These are phyloP conservation scores for Acacia melanoxylon DNA, from an alignment of 306 rosid genomes.

Conservation along the genomic window DNA sequence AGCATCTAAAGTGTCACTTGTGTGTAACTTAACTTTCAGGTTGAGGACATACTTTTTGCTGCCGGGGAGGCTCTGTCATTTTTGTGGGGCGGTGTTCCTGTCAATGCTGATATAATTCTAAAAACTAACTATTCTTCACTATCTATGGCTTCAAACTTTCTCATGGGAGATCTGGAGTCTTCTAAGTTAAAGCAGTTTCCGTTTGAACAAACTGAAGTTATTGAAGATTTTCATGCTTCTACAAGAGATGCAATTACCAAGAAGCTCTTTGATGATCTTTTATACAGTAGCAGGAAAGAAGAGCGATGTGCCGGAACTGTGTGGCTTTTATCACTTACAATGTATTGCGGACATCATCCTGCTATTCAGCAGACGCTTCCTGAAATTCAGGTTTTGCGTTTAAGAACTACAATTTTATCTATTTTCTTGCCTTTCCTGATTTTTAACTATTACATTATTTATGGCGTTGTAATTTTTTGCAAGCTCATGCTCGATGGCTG, in stretches of 20 bases:
- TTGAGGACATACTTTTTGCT: conserved; percentile 91
- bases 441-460: not conserved
- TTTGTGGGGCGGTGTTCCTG: conserved; percentile 96
- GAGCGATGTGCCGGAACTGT: conserved; percentile 98
- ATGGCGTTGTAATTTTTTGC: conserved; percentile 27
- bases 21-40: conserved; percentile 54
- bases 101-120: conserved; percentile 88
- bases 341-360: conserved; percentile 85
- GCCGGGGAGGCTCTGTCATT: conserved; percentile 97
- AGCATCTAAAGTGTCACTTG: conserved; percentile 11
- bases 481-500: not conserved
- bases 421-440: not conserved
- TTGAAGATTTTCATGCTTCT: conserved; percentile 56
- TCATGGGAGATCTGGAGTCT: conserved; percentile 74
- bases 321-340: conserved; percentile 87
- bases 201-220: conserved; percentile 37
- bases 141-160: conserved; percentile 89
- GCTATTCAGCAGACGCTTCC: conserved; percentile 85
- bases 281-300: conserved; percentile 92
- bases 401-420: conserved; percentile 1
- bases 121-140: conserved; percentile 83
- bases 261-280: conserved; percentile 84
- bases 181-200: conserved; percentile 44
- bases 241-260: conserved; percentile 73
- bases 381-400: conserved; percentile 83